These are phyloP conservation scores for Chaetomium cochliodes DNA, from an alignment of 495 filamentous ascomycete genomes.

Conservation along the genomic window DNA sequence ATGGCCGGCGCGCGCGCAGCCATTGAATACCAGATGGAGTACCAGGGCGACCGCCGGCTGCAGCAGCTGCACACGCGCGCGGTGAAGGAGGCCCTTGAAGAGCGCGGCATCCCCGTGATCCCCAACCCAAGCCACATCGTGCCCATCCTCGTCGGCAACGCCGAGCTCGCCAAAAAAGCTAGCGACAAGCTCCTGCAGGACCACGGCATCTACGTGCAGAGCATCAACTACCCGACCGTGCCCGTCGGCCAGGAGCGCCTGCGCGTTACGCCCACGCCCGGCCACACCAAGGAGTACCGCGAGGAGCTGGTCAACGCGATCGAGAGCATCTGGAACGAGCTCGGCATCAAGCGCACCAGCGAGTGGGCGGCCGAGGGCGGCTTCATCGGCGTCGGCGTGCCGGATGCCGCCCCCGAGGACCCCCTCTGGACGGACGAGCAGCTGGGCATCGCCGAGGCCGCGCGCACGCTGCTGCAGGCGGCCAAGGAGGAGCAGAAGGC, in stretches of 20 bases:
- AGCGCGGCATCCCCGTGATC: conserved; percentile 90
- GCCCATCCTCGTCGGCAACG: conserved; percentile 89
- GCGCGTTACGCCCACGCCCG: conserved; percentile 92
- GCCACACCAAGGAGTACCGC: conserved; percentile 77
- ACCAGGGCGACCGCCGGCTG: conserved; percentile 78
- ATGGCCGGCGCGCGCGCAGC: conserved; percentile 93
- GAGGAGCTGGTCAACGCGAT: conserved; percentile 83
- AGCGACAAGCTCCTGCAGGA: conserved; percentile 84
- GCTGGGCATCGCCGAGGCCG: conserved; percentile 62
- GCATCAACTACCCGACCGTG: conserved; percentile 98
- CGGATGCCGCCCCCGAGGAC: conserved; percentile 52
- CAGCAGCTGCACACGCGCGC: conserved; percentile 95
- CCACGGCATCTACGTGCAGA: conserved; percentile 93
- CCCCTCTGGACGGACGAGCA: conserved; percentile 86
- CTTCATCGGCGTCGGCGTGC: conserved; percentile 85
- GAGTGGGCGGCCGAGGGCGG: conserved; percentile 91
- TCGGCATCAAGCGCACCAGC: conserved; percentile 85
- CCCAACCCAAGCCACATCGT: conserved; percentile 97
- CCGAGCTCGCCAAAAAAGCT: conserved; percentile 87
- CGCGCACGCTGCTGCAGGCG: conserved; percentile 27
- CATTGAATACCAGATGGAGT: conserved; percentile 84
- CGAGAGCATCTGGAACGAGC: conserved; percentile 79
- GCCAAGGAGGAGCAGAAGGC: conserved; percentile 29
- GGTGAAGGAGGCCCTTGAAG: conserved; percentile 76
- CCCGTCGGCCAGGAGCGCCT: conserved; percentile 94